These are phyloP conservation scores for Eustoma russellianum DNA, from an alignment of 257 asterid genomes.

Conservation along the genomic window DNA sequence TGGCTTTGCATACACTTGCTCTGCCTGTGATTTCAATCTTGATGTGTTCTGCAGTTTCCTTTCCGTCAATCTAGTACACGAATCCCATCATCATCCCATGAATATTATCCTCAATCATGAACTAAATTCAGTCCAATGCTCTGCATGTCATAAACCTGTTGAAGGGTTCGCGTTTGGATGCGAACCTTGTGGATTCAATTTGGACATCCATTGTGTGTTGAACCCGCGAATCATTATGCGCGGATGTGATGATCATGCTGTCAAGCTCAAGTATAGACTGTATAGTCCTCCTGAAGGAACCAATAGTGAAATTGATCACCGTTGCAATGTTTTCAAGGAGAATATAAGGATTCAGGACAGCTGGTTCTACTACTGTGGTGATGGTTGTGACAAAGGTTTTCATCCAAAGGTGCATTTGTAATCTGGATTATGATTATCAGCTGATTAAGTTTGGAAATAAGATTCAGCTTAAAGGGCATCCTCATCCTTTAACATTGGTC, in stretches of 20 bases:
- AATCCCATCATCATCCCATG: neutral
- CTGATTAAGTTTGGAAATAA: neutral
- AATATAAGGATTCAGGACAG: neutral
- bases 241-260: neutral
- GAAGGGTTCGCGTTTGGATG: neutral
- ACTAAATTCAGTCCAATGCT: neutral
- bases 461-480: neutral
- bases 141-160: neutral
- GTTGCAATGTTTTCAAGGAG: neutral
- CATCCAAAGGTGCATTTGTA: neutral
- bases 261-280: neutral
- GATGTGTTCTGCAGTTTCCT: slow-evolving; percentile 4
- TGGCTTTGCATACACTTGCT: slow-evolving; percentile 3
- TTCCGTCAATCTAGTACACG: neutral
- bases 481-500: slow-evolving; percentile 3
- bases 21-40: slow-evolving; percentile 6
- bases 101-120: neutral
- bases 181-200: neutral
- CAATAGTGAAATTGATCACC: neutral
- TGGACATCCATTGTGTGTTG: neutral
- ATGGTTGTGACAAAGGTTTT: neutral
- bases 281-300: neutral
- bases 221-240: neutral
- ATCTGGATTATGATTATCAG: neutral
- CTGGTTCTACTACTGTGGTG: neutral